Evolutionary conservation across 176 grass and related monocot genomes (phyloP).

Genomic region (Phoenix dactylifera): DNA sequence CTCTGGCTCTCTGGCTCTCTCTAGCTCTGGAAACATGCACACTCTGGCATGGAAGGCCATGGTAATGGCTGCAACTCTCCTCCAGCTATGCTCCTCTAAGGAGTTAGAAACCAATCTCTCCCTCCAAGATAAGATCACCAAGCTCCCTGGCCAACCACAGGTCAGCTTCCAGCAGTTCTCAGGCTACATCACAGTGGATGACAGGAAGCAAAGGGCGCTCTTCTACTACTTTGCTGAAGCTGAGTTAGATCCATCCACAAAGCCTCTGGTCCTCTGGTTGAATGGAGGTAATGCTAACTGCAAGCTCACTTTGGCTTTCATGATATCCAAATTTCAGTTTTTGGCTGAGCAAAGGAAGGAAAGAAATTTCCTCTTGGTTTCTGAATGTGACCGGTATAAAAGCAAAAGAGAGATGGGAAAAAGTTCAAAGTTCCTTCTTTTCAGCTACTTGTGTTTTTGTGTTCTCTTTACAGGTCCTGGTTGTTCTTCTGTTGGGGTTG

Average conservation of each 20-base stretch:
- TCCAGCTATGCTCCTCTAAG: constrained; percentile 5
- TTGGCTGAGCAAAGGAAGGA: background rate
- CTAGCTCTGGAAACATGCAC: constrained; percentile 9
- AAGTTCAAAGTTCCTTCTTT: background rate
- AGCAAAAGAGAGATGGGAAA: background rate
- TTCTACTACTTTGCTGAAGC: constrained; percentile 98
- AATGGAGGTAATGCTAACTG: constrained; percentile 65
- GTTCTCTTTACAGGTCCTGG: constrained; percentile 55
- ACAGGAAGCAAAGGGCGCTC: constrained; percentile 46
- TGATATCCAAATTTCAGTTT: no score
- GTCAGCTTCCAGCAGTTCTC: constrained; percentile 77
- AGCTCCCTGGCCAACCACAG: constrained; percentile 68
- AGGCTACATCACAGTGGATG: constrained; percentile 74
- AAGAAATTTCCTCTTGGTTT: background rate
- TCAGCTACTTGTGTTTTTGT: background rate
- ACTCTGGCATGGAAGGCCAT: constrained; percentile 5
- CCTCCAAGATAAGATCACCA: constrained; percentile 37
- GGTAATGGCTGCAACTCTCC: background rate
- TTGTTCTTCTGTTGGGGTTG: constrained; percentile 92
- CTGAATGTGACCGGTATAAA: no score
- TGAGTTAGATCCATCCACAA: constrained; percentile 63
- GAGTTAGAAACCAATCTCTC: constrained; percentile 1
- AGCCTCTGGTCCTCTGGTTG: constrained; percentile 94
- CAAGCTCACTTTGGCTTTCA: background rate
- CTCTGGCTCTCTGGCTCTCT: background rate